Evolutionary conservation across 768 basidiomycete species (phyloP), one percentile per base, ranked within the genome.

Genomic region (Rhodotorula taiwanensis): DNA sequence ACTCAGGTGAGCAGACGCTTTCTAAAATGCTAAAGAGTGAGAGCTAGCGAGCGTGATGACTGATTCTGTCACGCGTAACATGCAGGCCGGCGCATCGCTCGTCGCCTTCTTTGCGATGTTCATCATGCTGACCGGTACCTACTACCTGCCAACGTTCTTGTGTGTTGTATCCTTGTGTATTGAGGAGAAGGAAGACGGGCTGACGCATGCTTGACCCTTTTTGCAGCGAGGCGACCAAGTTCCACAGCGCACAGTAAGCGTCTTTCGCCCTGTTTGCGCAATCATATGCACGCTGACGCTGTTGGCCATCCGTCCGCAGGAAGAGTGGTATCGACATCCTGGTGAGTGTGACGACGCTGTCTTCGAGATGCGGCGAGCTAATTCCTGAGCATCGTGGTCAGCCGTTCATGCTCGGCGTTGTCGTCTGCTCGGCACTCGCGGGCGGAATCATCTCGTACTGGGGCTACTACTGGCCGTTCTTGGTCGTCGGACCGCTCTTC

Each of bases 341-440:
- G 30, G 48, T 74, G 70, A 58, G 76, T 76, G 63, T 75, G 76
- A 23, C 0, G 18, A 72, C 47, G 74, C 74, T 56, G 67, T 73
- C 64, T 66, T 75, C 1, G 76, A 75, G 2, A 74, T 73, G n/a
- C 61, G 67, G 27, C 71, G 72, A 2, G 78, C 76, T 28, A 72
- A 77, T 58, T 68, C 72, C 16, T 74, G n/a, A n/a, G n/a, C n/a
- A n/a, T 77, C 33, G 64, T 77, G 7, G 75, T 10, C 43, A 44
- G 43, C 34, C 57, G 3, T 72, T 77, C 62, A 77, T 77, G 70
- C 60, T 74, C 25, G 41, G 66, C 25, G 57, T 70, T 23, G 70
- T 71, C 41, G 28, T 74, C 27, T 55, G 51, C n/a, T 59, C 69
- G 27, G 71, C 72, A 16, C 52, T 74, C 34, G 69, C 69, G 0